Evolutionary conservation across 2,329 filamentous ascomycete genomes (phyloP).

Genomic region (Aspergillus versicolor): DNA sequence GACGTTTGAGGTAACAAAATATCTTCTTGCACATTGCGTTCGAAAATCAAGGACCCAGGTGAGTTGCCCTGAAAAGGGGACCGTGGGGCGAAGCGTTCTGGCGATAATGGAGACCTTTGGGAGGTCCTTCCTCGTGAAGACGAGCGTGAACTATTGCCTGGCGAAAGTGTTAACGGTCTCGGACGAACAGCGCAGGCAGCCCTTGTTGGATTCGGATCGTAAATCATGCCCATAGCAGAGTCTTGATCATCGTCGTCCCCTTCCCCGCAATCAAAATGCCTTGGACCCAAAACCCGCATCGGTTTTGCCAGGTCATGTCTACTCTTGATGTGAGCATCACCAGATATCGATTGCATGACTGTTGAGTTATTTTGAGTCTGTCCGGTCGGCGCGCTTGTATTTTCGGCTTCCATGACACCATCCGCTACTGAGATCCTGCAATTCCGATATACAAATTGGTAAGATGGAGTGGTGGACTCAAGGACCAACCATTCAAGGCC

Average conservation of each 20-base stretch:
- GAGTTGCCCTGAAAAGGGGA: conserved; percentile 66
- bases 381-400: background rate
- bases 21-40: conserved; percentile 88
- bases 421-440: background rate
- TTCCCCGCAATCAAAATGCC: background rate
- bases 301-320: background rate
- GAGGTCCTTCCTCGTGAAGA: background rate
- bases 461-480: background rate
- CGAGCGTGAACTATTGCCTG: background rate
- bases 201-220: background rate
- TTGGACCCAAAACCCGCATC: background rate
- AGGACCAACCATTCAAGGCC: background rate
- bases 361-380: background rate
- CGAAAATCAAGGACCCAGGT: conserved; percentile 81
- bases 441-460: background rate
- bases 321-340: background rate
- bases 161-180: conserved; percentile 3
- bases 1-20: conserved; percentile 68
- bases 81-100: background rate
- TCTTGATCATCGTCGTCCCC: background rate
- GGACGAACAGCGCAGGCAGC: background rate
- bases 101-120: conserved; percentile 1
- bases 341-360: background rate
- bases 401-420: background rate
- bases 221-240: background rate